Conservation (phyloP, 805 yeast species). For the Nadsonia fulvescens region DNA sequence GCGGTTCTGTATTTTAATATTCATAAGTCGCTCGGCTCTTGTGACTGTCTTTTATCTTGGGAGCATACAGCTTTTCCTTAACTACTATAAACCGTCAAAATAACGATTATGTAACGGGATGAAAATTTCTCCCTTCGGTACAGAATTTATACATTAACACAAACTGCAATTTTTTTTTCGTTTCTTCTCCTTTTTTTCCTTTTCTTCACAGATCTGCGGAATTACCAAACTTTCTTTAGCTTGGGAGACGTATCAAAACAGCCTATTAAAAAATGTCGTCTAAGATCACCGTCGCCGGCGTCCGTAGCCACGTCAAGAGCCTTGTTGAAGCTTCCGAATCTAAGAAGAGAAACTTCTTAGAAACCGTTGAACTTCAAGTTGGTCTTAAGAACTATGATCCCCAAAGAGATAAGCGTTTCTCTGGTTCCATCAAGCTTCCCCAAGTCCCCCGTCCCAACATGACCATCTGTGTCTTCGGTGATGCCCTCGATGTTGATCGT, state of each 20-base stretch:
- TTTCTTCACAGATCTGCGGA: conserved; percentile 7
- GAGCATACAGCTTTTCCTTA: no score
- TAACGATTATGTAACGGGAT: no score
- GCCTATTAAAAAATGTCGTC: conserved; percentile 19
- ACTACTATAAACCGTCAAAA: no score
- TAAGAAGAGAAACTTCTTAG: conserved; percentile 99
- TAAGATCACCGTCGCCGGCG: conserved; percentile 79
- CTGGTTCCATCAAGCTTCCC: conserved; percentile 97
- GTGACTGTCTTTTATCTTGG: no score
- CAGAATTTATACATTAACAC: no score
- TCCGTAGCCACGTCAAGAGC: conserved; percentile 92
- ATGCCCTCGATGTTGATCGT: conserved; percentile 99
- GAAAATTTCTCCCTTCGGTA: no score
- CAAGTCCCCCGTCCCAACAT: conserved; percentile 99
- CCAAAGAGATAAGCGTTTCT: conserved; percentile 99
- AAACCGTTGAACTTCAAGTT: conserved; percentile 98
- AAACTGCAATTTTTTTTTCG: neutral
- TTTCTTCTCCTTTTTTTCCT: conserved; percentile 2
- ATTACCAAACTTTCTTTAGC: conserved; percentile 9
- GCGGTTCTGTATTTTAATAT: no score
- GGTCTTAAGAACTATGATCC: conserved; percentile 99
- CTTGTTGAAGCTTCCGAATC: conserved; percentile 77
- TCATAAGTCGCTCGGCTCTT: no score
- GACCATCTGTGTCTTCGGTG: conserved; percentile 99
- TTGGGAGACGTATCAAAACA: conserved; percentile 12